A percentile compares a stretch with the other conserved stretches of the same genome.
Evolutionary conservation across 176 grass and related monocot species (phyloP).

Genomic region (Rhynchospora tenuis): DNA sequence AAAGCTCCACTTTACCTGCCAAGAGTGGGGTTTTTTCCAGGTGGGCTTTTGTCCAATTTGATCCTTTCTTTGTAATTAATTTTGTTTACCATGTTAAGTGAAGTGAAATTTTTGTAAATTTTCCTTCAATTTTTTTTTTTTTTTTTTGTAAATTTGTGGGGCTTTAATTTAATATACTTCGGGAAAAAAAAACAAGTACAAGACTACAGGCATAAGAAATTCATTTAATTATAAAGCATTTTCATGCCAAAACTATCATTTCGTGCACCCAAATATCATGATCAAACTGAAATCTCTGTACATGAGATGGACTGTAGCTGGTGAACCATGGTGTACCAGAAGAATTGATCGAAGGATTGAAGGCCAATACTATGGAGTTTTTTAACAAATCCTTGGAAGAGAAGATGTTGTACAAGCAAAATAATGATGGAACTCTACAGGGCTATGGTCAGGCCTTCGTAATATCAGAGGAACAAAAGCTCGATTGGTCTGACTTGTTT

Average conservation of each 20-base stretch:
- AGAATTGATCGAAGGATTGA: conserved; percentile 28
- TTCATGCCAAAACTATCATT: no score
- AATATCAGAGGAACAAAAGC: conserved; percentile 32
- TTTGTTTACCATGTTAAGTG: no score
- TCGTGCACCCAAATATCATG: neutral
- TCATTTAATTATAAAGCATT: neutral
- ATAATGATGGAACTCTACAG: conserved; percentile 24
- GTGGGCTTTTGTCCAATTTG: neutral
- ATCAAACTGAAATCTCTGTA: neutral
- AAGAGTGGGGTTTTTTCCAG: conserved; percentile 56
- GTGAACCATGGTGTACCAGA: conserved; percentile 38
- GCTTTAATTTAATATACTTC: no score
- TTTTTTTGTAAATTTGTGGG: neutral
- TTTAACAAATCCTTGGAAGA: conserved; percentile 31
- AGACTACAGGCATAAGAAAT: no score
- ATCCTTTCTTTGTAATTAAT: no score
- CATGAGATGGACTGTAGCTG: neutral
- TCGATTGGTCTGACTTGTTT: conserved; percentile 47
- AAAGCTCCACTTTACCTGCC: conserved; percentile 31
- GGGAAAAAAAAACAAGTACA: no score
- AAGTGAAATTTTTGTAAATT: no score
- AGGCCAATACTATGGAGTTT: conserved; percentile 5
- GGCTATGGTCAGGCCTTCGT: conserved; percentile 47
- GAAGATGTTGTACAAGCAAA: conserved; percentile 25
- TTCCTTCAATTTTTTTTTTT: neutral